Percentiles rank a stretch among this genome's conserved stretches.
These are phyloP conservation scores for Carex cristatella DNA, from an alignment of 176 grass and related monocot species.

Conservation along the genomic window DNA sequence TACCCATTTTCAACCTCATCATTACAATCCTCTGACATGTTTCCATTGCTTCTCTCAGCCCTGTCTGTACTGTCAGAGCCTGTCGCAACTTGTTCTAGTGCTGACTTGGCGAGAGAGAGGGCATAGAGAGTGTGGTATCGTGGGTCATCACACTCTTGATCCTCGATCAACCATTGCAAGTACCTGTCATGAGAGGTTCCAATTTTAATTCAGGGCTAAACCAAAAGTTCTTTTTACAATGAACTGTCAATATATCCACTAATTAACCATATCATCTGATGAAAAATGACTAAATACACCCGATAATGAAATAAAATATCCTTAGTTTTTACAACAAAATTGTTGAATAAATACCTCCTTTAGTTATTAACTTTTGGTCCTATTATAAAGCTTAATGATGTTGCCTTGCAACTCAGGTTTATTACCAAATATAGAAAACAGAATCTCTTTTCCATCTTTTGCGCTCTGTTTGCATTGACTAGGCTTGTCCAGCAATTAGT, in stretches of 20 bases:
- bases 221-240: background rate
- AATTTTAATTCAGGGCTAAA: background rate
- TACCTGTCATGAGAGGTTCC: conserved; percentile 43
- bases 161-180: conserved; percentile 95
- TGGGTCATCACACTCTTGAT: conserved; percentile 73
- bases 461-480: background rate
- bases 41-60: conserved; percentile 8
- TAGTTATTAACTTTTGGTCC: background rate
- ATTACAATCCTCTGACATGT: conserved; percentile 21
- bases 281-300: background rate
- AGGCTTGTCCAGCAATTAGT: background rate
- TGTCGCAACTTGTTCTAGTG: conserved; percentile 36
- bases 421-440: background rate
- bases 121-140: conserved; percentile 89
- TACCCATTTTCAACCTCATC: conserved; percentile 26
- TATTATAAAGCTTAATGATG: background rate
- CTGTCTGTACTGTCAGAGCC: conserved; percentile 1
- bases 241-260: background rate
- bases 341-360: background rate
- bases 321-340: background rate
- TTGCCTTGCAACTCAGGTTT: conserved; percentile 5
- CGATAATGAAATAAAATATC: background rate
- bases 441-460: background rate
- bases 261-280: background rate
- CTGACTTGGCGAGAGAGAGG: conserved; percentile 69